Conservation (phyloP, 2,329 filamentous ascomycete genomes). For the Epichloe sibirici region DNA sequence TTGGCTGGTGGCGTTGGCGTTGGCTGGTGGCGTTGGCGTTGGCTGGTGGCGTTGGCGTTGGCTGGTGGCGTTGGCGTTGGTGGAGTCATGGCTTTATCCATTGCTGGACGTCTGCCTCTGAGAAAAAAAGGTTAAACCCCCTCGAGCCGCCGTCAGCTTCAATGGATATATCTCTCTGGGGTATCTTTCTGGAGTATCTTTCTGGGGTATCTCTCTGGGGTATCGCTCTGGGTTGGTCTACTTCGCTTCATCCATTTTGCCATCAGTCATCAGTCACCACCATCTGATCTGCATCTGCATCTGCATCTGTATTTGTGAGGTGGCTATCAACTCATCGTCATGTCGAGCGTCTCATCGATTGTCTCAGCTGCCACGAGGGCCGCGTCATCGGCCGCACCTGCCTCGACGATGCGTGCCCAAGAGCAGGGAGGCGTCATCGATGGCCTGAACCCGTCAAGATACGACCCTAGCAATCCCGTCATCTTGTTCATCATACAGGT, state of each 20-base stretch:
- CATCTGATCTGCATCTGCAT: neutral
- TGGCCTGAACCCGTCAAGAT: constrained; percentile 54
- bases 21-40: neutral
- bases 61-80: neutral
- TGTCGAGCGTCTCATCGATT: constrained; percentile 7
- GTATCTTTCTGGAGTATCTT: too few species aligned
- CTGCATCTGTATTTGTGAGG: neutral
- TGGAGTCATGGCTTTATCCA: neutral
- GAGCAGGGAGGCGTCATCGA: constrained; percentile 55
- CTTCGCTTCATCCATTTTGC: neutral
- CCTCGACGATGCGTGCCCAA: constrained; percentile 19
- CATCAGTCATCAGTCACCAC: too few species aligned
- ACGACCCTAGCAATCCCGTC: constrained; percentile 60
- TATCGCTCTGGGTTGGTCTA: neutral
- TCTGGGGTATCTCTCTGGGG: too few species aligned
- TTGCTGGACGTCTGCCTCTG: neutral
- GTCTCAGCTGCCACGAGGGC: constrained; percentile 12
- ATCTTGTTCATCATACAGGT: constrained; percentile 66
- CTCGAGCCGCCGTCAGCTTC: neutral
- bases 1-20: neutral
- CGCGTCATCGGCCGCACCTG: constrained; percentile 16
- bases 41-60: neutral
- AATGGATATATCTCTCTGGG: too few species aligned
- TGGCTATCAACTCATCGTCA: neutral
- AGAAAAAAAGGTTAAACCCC: neutral